Base-by-base conservation (phyloP, 2,329 filamentous ascomycete species). In the Fusarium armeniacum region DNA sequence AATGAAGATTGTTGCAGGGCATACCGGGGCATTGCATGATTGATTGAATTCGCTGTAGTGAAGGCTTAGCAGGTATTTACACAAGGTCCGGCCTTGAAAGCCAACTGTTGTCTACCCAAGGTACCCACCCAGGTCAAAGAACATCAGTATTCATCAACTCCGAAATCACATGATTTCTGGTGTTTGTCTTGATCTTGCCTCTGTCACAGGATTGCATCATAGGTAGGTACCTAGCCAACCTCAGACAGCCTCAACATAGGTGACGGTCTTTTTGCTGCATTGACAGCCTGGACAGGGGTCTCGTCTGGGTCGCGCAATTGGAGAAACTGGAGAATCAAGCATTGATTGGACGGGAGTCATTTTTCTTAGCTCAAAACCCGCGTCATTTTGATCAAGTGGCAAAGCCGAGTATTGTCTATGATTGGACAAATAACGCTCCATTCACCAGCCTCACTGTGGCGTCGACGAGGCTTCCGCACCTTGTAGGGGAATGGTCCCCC, bases 381-480 rank as follows among this genome's bases (percentile, higher is more conserved):
- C 66, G 65, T 68, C 71, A 70, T 65, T 54, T 62, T 64, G 51
- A 55, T 44, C 52, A 43, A 58, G 72, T 74, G 72, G 70, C 72
- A 65, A 71, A 30, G 44, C 26, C 30, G 3, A 33, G 9, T 5
- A 30, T 28, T 6, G 11, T 18, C 20, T 5, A 9, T 71, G 53
- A 65, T 74, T 74, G 72, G 72, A 36, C 36, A 40, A 66, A 59
- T 53, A 26, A 3, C n/a, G 9, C 10, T 10, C n/a, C 40, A 16
- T n/a, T 4, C 53, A 63, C 53, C 59, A 74, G 72, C 72, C 72
- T 75, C 72, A 73, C 51, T 62, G 72, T 73, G 72, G 72, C 72
- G 70, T 38, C 58, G 52, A 62, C 65, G 59, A 60, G 47, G 49
- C 65, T 53, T 55, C 63, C 46, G 40, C 52, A 49, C 36, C 50